A percentile compares a stretch with the other conserved stretches of the same genome.
Conservation (phyloP, 2,329 filamentous ascomycete species). For the Graphium sp. region DNA sequence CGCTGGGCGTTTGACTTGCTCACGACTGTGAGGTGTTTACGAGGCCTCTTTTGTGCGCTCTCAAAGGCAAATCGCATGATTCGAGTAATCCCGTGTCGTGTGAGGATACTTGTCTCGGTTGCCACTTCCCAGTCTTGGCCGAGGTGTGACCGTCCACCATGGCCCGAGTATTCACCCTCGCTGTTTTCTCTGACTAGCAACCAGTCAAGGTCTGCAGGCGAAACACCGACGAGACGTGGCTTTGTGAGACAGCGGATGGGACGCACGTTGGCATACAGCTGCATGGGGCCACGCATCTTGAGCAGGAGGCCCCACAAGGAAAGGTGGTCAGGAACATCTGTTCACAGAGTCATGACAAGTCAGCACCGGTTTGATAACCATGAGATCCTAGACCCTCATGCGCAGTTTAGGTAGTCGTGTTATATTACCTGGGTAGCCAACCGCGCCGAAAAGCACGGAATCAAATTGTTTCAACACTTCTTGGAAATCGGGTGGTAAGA, state of each 20-base stretch:
- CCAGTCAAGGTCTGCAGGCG: constrained; percentile 45
- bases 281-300: constrained; percentile 44
- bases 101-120: constrained; percentile 48
- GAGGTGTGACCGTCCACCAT: constrained; percentile 41
- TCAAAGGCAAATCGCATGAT: constrained; percentile 48
- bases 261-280: constrained; percentile 51
- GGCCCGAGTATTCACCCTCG: constrained; percentile 48
- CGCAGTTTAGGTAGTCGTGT: background rate
- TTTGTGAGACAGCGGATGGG: constrained; percentile 29
- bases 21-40: constrained; percentile 43
- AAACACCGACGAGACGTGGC: constrained; percentile 13
- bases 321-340: constrained; percentile 48
- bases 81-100: constrained; percentile 38
- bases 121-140: constrained; percentile 40
- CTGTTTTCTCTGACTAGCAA: constrained; percentile 50
- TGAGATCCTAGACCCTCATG: too few relatives aligned
- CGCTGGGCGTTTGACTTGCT: constrained; percentile 51
- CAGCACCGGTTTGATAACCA: too few relatives aligned
- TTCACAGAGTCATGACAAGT: background rate
- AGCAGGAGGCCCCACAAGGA: constrained; percentile 48
- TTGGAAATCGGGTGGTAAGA: background rate
- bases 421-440: constrained; percentile 11
- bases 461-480: constrained; percentile 11
- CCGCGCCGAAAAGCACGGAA: constrained; percentile 14
- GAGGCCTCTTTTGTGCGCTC: constrained; percentile 29